Evolutionary conservation across 108 stramenopile species (phyloP).

Genomic region (Nitzschia sp.): DNA sequence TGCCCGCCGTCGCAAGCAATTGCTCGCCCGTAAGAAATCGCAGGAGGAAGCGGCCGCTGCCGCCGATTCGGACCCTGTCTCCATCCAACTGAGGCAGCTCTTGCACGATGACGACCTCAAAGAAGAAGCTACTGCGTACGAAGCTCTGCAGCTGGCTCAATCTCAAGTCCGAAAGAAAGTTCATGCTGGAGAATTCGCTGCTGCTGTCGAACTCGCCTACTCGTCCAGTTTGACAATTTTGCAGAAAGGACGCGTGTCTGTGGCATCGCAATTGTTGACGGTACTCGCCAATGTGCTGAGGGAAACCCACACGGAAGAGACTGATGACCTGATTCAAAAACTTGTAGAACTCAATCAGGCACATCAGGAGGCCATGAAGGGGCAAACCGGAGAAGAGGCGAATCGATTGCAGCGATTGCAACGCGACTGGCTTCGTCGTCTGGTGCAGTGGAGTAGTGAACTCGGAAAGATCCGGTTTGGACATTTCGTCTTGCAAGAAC

Average conservation of each 20-base stretch:
- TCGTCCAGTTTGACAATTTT: constrained; percentile 49
- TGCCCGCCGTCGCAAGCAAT: constrained; percentile 85
- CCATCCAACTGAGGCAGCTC: constrained; percentile 55
- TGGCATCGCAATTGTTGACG: constrained; percentile 73
- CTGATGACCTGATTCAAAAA: constrained; percentile 57
- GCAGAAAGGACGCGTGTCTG: constrained; percentile 62
- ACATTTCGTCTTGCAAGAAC: constrained; percentile 55
- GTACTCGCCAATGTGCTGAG: constrained; percentile 62
- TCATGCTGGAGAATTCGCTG: constrained; percentile 55
- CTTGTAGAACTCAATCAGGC: constrained; percentile 59
- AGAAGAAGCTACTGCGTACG: constrained; percentile 83
- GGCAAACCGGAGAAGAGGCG: constrained; percentile 45
- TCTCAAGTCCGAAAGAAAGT: constrained; percentile 75
- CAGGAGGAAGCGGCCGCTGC: constrained; percentile 35
- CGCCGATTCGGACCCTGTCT: constrained; percentile 54
- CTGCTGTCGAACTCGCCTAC: constrained; percentile 65
- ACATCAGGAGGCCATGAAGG: constrained; percentile 61
- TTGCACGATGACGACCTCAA: constrained; percentile 40
- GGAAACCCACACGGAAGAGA: constrained; percentile 76
- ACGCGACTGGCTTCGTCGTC: constrained; percentile 67
- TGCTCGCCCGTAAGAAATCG: constrained; percentile 51
- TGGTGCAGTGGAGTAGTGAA: constrained; percentile 73
- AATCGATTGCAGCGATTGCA: constrained; percentile 72
- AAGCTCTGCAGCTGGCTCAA: constrained; percentile 87
- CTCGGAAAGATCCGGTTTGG: constrained; percentile 67